A percentile compares a stretch with the other conserved stretches of the same genome.
These are phyloP conservation scores for barley (Hordeum vulgare) DNA, from an alignment of 176 grass and related monocot species.

Conservation along the genomic window DNA sequence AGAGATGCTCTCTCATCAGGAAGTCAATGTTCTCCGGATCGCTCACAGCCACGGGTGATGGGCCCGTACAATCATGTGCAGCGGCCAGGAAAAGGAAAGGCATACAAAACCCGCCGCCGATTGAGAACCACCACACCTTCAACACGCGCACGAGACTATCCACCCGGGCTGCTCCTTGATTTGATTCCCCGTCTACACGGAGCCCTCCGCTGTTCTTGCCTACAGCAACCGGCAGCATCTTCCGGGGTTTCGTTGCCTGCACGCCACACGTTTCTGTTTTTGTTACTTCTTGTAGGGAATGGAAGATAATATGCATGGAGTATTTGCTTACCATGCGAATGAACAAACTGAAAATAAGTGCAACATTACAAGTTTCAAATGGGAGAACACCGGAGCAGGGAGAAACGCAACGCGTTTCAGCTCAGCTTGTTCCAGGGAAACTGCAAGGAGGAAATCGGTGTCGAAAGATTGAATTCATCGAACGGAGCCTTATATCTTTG, in stretches of 20 bases:
- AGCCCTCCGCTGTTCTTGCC: not conserved
- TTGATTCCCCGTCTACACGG: not conserved
- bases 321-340: not conserved
- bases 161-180: not conserved
- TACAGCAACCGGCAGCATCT: not conserved
- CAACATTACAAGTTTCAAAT: not conserved
- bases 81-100: not conserved
- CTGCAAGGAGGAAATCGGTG: not conserved
- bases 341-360: not conserved
- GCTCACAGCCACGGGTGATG: not conserved
- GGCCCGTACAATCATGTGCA: not conserved
- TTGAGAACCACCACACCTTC: not conserved
- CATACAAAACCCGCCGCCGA: not conserved
- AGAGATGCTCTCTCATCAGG: not conserved
- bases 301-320: not conserved
- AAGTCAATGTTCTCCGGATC: not conserved
- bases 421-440: constrained; percentile 5
- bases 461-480: not conserved
- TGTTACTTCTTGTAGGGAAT: not conserved
- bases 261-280: not conserved
- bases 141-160: not conserved
- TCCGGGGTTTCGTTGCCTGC: not conserved
- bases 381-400: not conserved
- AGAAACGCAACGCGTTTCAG: not conserved
- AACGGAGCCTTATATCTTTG: constrained; percentile 15